Conservation (phyloP, 192 early-diverging fungal genomes). For the Funneliformis geosporum region DNA sequence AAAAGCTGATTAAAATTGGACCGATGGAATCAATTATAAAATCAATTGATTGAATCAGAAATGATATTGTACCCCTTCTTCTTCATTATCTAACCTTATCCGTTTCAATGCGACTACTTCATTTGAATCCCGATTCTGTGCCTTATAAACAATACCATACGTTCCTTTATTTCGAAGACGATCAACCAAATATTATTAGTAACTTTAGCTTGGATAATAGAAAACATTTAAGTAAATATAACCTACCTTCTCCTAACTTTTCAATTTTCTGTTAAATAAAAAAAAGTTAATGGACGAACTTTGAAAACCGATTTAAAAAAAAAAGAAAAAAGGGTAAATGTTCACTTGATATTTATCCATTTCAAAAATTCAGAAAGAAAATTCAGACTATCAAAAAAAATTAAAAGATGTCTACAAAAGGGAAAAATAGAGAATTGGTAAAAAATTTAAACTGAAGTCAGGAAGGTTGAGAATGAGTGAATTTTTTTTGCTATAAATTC, state of each 20-base stretch:
- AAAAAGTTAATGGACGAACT: background rate
- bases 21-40: background rate
- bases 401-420: background rate
- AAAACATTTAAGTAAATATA: background rate
- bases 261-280: constrained; percentile 83
- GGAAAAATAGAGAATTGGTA: too few species aligned
- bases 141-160: constrained; percentile 99
- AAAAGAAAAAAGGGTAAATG: background rate
- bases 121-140: constrained; percentile 90
- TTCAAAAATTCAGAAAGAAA: background rate
- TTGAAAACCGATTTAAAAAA: background rate
- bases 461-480: too few species aligned
- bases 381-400: background rate
- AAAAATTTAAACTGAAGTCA: too few species aligned
- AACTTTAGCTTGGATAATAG: background rate
- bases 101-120: constrained; percentile 98
- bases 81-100: constrained; percentile 86
- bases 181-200: background rate
- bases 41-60: background rate
- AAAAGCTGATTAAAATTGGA: constrained; percentile 1
- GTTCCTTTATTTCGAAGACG: constrained; percentile 58
- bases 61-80: constrained; percentile 67
- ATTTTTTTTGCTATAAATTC: too few species aligned
- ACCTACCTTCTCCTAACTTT: constrained; percentile 89
- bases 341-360: constrained; percentile 34